These are phyloP conservation scores for Trichosporon ovoides DNA, from an alignment of 1,284 basidiomycete species.

Conservation along the genomic window DNA sequence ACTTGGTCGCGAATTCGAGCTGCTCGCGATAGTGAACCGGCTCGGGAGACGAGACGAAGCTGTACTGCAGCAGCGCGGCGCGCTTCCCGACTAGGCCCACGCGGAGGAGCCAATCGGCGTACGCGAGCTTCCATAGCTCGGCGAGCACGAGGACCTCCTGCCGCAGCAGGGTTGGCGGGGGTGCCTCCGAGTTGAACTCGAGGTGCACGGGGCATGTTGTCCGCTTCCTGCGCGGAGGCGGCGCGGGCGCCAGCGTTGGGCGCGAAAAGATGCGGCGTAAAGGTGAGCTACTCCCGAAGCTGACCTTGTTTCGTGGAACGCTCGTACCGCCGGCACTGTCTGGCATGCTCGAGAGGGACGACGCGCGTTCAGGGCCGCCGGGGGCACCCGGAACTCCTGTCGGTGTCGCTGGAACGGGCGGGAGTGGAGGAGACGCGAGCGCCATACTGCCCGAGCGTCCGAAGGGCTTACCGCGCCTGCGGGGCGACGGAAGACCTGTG, in stretches of 20 bases:
- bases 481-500: neutral
- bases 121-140: constrained; percentile 52
- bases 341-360: neutral
- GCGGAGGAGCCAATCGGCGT: constrained; percentile 67
- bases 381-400: no score
- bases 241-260: neutral
- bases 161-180: constrained; percentile 29
- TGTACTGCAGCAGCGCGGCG: constrained; percentile 60
- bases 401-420: neutral
- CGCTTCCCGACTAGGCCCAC: constrained; percentile 65
- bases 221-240: constrained; percentile 4
- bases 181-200: constrained; percentile 28
- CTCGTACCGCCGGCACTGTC: neutral
- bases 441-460: constrained; percentile 7
- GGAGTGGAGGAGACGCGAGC: neutral
- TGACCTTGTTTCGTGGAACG: constrained; percentile 16
- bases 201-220: constrained; percentile 25
- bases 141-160: constrained; percentile 25
- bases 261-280: constrained; percentile 20
- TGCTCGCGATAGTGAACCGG: constrained; percentile 11
- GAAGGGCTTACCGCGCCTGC: constrained; percentile 2
- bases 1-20: constrained; percentile 16
- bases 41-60: constrained; percentile 43
- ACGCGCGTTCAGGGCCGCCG: neutral
- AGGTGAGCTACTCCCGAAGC: constrained; percentile 29